Conservation (phyloP, 352 stramenopile species). For the Thalassiosira hispida region DNA sequence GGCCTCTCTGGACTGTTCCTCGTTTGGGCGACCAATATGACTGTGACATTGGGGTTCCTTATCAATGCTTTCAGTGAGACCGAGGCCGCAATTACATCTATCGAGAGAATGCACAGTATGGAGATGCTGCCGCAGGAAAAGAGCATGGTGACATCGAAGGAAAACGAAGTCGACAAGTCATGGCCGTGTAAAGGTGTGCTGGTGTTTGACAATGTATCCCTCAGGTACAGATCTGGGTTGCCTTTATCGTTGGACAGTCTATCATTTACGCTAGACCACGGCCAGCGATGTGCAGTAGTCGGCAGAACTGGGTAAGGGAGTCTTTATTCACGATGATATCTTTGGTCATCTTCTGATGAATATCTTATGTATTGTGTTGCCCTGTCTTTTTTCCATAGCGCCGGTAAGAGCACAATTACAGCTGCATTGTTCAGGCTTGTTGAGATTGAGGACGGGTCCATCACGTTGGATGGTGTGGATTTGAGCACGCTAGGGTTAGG, state of each 20-base stretch:
- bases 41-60: conserved; percentile 86
- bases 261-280: conserved; percentile 86
- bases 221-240: conserved; percentile 89
- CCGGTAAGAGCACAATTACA: conserved; percentile 89
- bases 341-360: not conserved
- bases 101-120: conserved; percentile 85
- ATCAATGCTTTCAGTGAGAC: conserved; percentile 83
- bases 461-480: conserved; percentile 93
- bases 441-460: conserved; percentile 88
- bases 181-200: conserved; percentile 90
- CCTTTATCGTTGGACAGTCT: conserved; percentile 83
- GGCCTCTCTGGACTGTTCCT: conserved; percentile 90
- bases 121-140: conserved; percentile 73
- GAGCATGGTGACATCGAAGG: conserved; percentile 25
- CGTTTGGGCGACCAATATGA: conserved; percentile 90
- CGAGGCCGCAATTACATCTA: conserved; percentile 89
- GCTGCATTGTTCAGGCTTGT: conserved; percentile 92
- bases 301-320: conserved; percentile 90
- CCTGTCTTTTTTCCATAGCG: conserved; percentile 10
- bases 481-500: conserved; percentile 86
- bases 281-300: conserved; percentile 91
- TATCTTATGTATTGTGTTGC: not conserved
- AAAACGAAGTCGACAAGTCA: conserved; percentile 40
- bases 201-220: conserved; percentile 88
- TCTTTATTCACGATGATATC: conserved; percentile 4